Percentiles rank a stretch among this genome's conserved stretches.
These are phyloP conservation scores for Pythium aquatile DNA, from an alignment of 352 stramenopile species.

Conservation along the genomic window DNA sequence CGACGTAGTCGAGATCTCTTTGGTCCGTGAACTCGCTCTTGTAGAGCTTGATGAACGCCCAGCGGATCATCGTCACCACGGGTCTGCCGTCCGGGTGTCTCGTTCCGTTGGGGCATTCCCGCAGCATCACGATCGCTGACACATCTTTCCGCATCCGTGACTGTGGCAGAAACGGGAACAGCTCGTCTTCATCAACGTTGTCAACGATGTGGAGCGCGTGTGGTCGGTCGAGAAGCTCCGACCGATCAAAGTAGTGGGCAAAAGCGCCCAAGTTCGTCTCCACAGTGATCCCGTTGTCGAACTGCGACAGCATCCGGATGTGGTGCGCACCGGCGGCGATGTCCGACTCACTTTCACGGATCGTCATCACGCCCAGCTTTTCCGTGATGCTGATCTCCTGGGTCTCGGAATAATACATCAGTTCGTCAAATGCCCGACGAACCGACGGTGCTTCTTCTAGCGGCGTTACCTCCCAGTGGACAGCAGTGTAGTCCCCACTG, in stretches of 20 bases:
- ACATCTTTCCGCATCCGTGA: conserved; percentile 37
- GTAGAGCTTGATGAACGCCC: conserved; percentile 15
- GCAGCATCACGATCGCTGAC: conserved; percentile 11
- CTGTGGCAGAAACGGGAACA: conserved; percentile 19
- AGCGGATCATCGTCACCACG: conserved; percentile 10
- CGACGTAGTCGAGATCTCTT: conserved; percentile 1
- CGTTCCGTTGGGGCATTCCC: neutral
- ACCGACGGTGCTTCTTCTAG: conserved; percentile 1
- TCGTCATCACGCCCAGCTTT: conserved; percentile 20
- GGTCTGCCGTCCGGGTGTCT: neutral
- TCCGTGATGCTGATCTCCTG: conserved; percentile 24
- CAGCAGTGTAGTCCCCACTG: conserved; percentile 8
- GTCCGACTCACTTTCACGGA: conserved; percentile 20
- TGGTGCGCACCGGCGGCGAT: neutral
- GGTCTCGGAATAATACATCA: conserved; percentile 13
- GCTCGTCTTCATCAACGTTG: conserved; percentile 13
- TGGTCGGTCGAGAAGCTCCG: neutral
- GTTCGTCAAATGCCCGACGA: conserved; percentile 1
- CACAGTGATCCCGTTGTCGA: conserved; percentile 11
- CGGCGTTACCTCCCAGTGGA: conserved; percentile 18
- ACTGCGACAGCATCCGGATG: conserved; percentile 11
- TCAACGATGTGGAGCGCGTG: conserved; percentile 7
- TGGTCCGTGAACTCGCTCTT: neutral
- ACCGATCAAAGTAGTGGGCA: conserved; percentile 2
- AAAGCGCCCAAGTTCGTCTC: conserved; percentile 14